Percentiles rank a stretch among this genome's conserved stretches.
phyloP scores from a whole-genome alignment of 371 early-diverging fungal genomes.

The Lichtheimia ornata region DNA sequence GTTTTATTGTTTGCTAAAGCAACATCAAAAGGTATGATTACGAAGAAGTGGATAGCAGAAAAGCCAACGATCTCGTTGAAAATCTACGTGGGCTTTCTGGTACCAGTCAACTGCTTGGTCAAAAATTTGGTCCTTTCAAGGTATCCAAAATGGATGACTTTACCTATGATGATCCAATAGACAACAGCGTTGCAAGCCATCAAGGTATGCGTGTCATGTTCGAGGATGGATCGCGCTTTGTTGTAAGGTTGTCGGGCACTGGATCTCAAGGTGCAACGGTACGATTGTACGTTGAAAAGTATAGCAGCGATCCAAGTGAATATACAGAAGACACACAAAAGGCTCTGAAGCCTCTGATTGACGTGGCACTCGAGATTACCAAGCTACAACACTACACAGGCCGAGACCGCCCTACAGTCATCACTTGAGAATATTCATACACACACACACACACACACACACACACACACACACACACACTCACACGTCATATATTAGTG shows the following conservation, averaged over 20 bases:
- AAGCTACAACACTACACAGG: slow-evolving; percentile 84
- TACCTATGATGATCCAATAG: slow-evolving; percentile 92
- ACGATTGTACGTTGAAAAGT: slow-evolving; percentile 95
- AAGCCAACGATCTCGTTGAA: slow-evolving; percentile 79
- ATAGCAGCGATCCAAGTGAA: slow-evolving; percentile 60
- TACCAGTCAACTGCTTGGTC: slow-evolving; percentile 53
- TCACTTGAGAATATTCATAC: slow-evolving; percentile 59
- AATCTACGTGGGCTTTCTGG: slow-evolving; percentile 60
- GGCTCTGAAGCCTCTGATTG: slow-evolving; percentile 87
- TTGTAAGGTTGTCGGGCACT: slow-evolving; percentile 93
- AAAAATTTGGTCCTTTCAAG: slow-evolving; percentile 60
- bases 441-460: no score
- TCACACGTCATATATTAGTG: no score
- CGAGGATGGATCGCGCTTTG: slow-evolving; percentile 86
- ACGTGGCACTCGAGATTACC: slow-evolving; percentile 81
- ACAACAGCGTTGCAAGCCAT: slow-evolving; percentile 80
- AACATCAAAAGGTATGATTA: slow-evolving; percentile 77
- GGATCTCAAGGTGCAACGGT: slow-evolving; percentile 96
- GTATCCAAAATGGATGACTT: slow-evolving; percentile 89
- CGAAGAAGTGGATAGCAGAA: slow-evolving; percentile 88
- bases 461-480: no score
- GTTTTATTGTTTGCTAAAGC: background rate
- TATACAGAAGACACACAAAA: slow-evolving; percentile 73
- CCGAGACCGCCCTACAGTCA: slow-evolving; percentile 90
- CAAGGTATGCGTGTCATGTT: slow-evolving; percentile 94